phyloP scores from a whole-genome alignment of 768 basidiomycete genomes.

The Hortiboletus campestris region DNA sequence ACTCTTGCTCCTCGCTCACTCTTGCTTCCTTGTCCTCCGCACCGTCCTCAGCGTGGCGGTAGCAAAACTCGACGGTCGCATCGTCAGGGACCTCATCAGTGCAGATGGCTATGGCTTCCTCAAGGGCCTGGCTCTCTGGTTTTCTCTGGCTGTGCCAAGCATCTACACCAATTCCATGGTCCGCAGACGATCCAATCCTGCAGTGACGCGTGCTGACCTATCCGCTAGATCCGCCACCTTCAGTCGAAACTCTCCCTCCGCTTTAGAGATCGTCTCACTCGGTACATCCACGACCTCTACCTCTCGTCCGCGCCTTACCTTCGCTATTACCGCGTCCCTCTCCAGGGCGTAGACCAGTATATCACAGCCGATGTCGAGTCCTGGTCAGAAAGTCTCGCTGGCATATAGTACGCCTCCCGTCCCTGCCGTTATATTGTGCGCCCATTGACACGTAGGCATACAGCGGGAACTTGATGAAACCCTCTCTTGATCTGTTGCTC shows the following conservation, averaged over 20 bases:
- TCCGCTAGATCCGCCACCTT: slow-evolving; percentile 75
- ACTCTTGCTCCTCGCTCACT: slow-evolving; percentile 72
- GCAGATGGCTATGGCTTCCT: slow-evolving; percentile 85
- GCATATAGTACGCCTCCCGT: slow-evolving; percentile 74
- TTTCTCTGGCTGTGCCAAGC: slow-evolving; percentile 84
- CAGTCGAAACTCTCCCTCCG: slow-evolving; percentile 83
- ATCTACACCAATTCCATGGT: slow-evolving; percentile 97
- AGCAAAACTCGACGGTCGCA: slow-evolving; percentile 83
- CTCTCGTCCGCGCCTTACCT: slow-evolving; percentile 71
- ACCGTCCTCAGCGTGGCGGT: slow-evolving; percentile 88
- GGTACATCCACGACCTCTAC: slow-evolving; percentile 91
- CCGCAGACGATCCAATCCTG: not conserved
- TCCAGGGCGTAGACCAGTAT: slow-evolving; percentile 86
- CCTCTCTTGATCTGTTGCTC: slow-evolving; percentile 83
- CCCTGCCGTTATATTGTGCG: not conserved
- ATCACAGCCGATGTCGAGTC: slow-evolving; percentile 90
- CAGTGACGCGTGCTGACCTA: not conserved
- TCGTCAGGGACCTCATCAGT: slow-evolving; percentile 85
- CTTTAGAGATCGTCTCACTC: slow-evolving; percentile 81
- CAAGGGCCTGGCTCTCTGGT: slow-evolving; percentile 83
- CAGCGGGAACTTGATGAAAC: slow-evolving; percentile 92
- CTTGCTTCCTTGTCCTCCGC: slow-evolving; percentile 78
- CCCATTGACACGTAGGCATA: not conserved
- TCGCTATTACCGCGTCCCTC: slow-evolving; percentile 62
- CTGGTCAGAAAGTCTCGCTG: slow-evolving; percentile 83